Conservation (phyloP, 2,329 filamentous ascomycete species). For the Bretziella fagacearum region DNA sequence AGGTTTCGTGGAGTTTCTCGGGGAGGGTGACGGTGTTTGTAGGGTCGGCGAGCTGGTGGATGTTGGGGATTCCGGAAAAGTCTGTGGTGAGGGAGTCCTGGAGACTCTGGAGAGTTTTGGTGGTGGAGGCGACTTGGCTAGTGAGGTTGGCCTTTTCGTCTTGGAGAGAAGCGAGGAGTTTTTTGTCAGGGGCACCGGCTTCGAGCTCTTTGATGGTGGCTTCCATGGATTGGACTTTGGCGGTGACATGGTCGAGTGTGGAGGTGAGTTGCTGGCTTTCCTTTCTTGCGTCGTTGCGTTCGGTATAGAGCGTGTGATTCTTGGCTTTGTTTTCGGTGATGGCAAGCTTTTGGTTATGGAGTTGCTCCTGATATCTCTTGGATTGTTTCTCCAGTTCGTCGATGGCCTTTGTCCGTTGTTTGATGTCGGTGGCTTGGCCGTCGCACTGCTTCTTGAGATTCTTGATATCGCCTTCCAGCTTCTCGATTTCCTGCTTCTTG, state of each 20-base stretch:
- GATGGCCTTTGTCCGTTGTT: neutral
- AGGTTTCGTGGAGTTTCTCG: too few species aligned
- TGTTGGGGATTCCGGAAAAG: neutral
- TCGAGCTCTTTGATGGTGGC: neutral
- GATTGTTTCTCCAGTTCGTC: neutral
- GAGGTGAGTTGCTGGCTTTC: neutral
- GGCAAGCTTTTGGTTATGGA: neutral
- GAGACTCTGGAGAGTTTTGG: too few species aligned
- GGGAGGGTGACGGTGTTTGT: neutral
- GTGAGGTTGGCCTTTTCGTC: neutral
- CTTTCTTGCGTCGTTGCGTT: neutral
- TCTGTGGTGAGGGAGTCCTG: neutral
- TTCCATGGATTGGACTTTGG: too few species aligned
- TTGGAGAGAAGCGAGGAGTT: neutral
- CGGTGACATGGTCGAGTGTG: neutral
- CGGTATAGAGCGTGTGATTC: neutral
- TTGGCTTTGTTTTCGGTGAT: slow-evolving; percentile 1
- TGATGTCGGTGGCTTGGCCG: neutral
- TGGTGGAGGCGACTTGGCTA: neutral
- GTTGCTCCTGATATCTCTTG: neutral
- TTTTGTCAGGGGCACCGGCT: neutral
- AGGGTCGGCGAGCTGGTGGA: neutral
- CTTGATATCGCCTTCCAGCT: neutral
- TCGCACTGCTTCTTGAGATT: neutral
- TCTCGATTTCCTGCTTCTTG: neutral